These are phyloP conservation scores for Pseudofabraea citricarpa DNA, from an alignment of 2,329 filamentous ascomycete species.

Conservation along the genomic window DNA sequence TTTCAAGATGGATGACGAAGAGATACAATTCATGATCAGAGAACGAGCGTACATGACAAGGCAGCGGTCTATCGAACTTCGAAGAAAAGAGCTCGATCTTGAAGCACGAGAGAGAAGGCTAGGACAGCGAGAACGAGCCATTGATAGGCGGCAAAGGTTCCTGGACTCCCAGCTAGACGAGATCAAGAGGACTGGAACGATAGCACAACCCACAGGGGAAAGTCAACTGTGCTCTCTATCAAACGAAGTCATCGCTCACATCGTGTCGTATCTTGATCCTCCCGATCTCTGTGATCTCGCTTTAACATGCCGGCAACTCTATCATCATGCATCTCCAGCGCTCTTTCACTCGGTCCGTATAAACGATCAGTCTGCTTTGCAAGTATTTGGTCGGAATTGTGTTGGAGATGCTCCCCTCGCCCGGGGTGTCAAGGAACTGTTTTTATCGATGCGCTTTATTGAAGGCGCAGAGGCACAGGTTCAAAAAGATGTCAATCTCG, in stretches of 20 bases:
- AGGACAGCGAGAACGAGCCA: too few species aligned
- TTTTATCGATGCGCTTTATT: background rate
- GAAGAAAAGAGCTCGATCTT: too few species aligned
- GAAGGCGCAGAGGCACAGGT: background rate
- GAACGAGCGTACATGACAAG: too few species aligned
- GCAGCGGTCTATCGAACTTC: too few species aligned
- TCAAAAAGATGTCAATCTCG: background rate
- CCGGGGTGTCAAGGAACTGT: background rate
- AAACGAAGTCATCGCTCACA: background rate
- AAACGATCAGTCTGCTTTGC: background rate
- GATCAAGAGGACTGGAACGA: too few species aligned
- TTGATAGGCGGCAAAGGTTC: too few species aligned
- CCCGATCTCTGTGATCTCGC: background rate
- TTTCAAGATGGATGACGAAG: too few species aligned
- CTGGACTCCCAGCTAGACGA: too few species aligned
- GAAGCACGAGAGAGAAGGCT: too few species aligned
- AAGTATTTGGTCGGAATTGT: background rate
- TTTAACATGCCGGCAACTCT: background rate
- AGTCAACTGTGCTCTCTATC: background rate
- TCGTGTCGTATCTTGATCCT: background rate
- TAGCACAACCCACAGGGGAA: too few species aligned
- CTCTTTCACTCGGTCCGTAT: background rate
- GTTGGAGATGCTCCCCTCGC: background rate
- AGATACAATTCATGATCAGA: too few species aligned
- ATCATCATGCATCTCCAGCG: background rate